Conservation (phyloP, 1,284 basidiomycete genomes). For the Mycena sp. region DNA sequence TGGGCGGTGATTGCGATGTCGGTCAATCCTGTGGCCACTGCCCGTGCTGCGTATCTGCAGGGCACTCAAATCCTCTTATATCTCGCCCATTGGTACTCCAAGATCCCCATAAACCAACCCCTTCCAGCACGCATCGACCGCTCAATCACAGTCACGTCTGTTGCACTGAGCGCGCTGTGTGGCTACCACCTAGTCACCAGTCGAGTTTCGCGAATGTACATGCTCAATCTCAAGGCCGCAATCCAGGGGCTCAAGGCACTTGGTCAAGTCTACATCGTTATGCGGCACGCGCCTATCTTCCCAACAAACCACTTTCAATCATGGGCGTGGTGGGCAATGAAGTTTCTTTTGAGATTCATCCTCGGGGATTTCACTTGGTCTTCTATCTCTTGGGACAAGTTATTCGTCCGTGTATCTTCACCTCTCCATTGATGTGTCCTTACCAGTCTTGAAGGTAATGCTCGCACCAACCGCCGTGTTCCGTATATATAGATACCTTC, state of each 20-base stretch:
- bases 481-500: constrained; percentile 19
- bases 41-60: neutral
- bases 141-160: constrained; percentile 3
- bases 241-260: neutral
- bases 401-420: constrained; percentile 12
- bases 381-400: constrained; percentile 8
- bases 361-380: constrained; percentile 19
- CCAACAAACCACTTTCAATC: constrained; percentile 8
- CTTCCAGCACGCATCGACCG: constrained; percentile 5
- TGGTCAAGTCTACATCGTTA: neutral
- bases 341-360: constrained; percentile 7
- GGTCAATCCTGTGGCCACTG: neutral
- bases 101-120: constrained; percentile 2
- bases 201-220: constrained; percentile 20
- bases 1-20: constrained; percentile 1
- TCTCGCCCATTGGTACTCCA: constrained; percentile 12
- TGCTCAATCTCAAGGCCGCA: constrained; percentile 9
- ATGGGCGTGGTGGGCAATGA: constrained; percentile 15
- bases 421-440: neutral
- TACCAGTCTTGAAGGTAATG: constrained; percentile 5
- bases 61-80: neutral
- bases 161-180: constrained; percentile 4
- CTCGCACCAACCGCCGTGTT: constrained; percentile 12
- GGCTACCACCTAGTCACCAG: constrained; percentile 22
- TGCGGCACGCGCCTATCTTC: neutral